phyloP scores from a whole-genome alignment of 2,329 filamentous ascomycete genomes.

The Talaromyces piceae region DNA sequence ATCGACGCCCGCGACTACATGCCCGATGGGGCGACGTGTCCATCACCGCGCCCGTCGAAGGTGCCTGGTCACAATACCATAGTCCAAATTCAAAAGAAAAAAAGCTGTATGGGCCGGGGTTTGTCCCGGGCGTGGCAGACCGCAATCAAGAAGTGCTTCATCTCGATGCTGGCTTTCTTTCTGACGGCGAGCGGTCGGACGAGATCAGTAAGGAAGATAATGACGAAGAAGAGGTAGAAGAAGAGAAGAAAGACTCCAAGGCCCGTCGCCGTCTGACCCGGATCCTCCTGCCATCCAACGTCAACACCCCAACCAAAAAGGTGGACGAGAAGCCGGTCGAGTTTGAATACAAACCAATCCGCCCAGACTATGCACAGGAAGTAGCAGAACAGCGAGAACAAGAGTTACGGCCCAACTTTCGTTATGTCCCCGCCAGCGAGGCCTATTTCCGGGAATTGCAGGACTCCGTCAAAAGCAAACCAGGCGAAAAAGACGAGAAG shows the following conservation, averaged over 20 bases:
- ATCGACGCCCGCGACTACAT: slow-evolving; percentile 22
- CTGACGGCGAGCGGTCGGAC: slow-evolving; percentile 5
- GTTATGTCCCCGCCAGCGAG: slow-evolving; percentile 25
- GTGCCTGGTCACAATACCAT: slow-evolving; percentile 31
- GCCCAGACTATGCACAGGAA: slow-evolving; percentile 24
- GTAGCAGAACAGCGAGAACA: slow-evolving; percentile 17
- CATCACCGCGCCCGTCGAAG: slow-evolving; percentile 31
- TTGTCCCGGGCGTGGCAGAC: slow-evolving; percentile 15
- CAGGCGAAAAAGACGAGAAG: slow-evolving; percentile 7
- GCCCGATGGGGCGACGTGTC: slow-evolving; percentile 33
- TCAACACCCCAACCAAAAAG: slow-evolving; percentile 6
- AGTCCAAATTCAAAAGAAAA: slow-evolving; percentile 18
- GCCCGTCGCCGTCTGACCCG: slow-evolving; percentile 6
- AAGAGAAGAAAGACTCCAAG: slow-evolving; percentile 7
- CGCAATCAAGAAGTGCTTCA: slow-evolving; percentile 7
- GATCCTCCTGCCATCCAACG: slow-evolving; percentile 9
- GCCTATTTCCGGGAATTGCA: slow-evolving; percentile 20
- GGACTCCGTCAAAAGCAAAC: slow-evolving; percentile 12
- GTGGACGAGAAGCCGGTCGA: slow-evolving; percentile 12
- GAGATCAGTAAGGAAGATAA: neutral
- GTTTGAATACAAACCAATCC: slow-evolving; percentile 29
- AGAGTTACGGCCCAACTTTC: slow-evolving; percentile 18
- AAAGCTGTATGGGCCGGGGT: slow-evolving; percentile 23
- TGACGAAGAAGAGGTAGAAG: slow-evolving; percentile 2
- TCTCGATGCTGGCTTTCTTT: slow-evolving; percentile 6